These are phyloP conservation scores for Microbotryomycetes sp. DNA, from an alignment of 1,284 basidiomycete species.

Conservation along the genomic window DNA sequence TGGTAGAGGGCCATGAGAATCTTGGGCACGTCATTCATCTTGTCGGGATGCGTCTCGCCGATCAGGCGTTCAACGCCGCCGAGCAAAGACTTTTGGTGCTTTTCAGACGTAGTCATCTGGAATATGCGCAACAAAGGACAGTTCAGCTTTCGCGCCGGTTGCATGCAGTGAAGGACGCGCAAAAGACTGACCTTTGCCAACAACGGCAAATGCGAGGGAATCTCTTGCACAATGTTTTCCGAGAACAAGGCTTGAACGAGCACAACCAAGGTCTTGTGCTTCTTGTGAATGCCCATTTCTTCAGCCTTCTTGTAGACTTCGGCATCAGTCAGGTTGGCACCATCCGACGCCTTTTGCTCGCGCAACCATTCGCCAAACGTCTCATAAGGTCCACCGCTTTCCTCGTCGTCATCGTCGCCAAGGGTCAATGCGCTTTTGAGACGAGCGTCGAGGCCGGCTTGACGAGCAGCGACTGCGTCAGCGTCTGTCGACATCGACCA, in stretches of 20 bases:
- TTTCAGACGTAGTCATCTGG: constrained; percentile 59
- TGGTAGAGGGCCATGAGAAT: constrained; percentile 95
- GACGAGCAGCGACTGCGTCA: constrained; percentile 81
- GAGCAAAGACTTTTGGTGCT: constrained; percentile 88
- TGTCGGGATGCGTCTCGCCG: constrained; percentile 59
- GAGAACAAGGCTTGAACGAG: constrained; percentile 84
- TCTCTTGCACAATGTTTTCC: constrained; percentile 63
- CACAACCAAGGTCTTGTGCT: constrained; percentile 84
- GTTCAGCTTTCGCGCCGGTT: not conserved
- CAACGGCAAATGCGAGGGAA: constrained; percentile 64
- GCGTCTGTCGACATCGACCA: constrained; percentile 88
- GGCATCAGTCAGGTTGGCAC: constrained; percentile 47
- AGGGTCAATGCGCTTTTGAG: constrained; percentile 52
- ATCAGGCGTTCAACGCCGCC: constrained; percentile 81
- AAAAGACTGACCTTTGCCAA: constrained; percentile 63
- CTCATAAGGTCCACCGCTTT: constrained; percentile 74
- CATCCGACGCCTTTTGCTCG: constrained; percentile 57
- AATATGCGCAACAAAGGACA: not conserved
- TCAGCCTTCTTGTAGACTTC: constrained; percentile 83
- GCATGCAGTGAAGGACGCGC: not conserved
- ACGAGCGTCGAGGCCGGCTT: constrained; percentile 65
- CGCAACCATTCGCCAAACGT: constrained; percentile 79
- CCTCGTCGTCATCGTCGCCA: constrained; percentile 61
- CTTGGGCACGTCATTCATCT: constrained; percentile 67
- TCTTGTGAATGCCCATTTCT: constrained; percentile 87